These are phyloP conservation scores for Venustampulla echinocandica DNA, from an alignment of 495 filamentous ascomycete species.

Conservation along the genomic window DNA sequence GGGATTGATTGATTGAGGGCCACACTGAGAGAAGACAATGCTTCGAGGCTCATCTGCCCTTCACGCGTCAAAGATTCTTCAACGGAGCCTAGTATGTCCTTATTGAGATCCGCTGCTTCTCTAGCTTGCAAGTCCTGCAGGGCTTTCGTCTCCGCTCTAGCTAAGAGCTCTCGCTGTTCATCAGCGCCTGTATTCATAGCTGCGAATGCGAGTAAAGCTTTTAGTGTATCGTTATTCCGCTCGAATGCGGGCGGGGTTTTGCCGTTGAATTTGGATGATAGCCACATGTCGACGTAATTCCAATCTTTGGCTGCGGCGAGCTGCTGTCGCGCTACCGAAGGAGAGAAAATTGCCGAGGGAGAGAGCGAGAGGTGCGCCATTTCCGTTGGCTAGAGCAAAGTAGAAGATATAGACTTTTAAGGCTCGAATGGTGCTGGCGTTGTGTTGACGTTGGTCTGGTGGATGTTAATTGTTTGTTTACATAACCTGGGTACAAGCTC, in stretches of 20 bases:
- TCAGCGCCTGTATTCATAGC: conserved; percentile 74
- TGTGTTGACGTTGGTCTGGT: no score
- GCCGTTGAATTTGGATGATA: conserved; percentile 56
- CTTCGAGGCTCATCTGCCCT: conserved; percentile 32
- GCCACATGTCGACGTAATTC: conserved; percentile 79
- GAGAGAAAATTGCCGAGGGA: conserved; percentile 60
- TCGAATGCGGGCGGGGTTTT: conserved; percentile 61
- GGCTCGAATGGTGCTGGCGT: no score
- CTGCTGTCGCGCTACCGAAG: conserved; percentile 57
- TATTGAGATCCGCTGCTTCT: conserved; percentile 17
- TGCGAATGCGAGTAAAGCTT: conserved; percentile 64
- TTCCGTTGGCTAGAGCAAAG: neutral
- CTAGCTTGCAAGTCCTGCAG: conserved; percentile 34
- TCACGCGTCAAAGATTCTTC: conserved; percentile 35
- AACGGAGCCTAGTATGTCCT: conserved; percentile 26
- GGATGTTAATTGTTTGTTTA: no score
- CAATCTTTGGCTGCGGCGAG: conserved; percentile 70
- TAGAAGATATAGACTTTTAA: neutral
- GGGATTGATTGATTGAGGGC: conserved; percentile 26
- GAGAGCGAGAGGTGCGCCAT: conserved; percentile 49
- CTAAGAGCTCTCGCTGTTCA: conserved; percentile 55
- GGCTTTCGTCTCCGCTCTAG: conserved; percentile 50
- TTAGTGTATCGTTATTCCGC: conserved; percentile 75
- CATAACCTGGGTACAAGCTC: no score
- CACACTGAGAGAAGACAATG: conserved; percentile 32